Evolutionary conservation across 2,329 filamentous ascomycete genomes (phyloP).

Genomic region (Colletotrichum orchidophilum): DNA sequence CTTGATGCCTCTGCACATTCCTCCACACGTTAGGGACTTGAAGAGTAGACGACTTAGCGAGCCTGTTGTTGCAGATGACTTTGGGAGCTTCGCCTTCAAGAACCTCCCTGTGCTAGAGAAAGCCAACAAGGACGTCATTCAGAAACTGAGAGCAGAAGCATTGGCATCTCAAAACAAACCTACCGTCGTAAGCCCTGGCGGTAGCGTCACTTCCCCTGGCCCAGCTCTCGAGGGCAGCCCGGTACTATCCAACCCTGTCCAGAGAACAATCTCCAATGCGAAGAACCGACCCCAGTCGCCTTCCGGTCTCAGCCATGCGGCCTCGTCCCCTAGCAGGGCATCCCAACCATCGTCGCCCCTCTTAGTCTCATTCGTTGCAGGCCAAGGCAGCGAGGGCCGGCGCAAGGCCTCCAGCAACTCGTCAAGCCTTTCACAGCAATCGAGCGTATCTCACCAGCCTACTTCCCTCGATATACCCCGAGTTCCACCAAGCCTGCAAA

Average conservation of each 20-base stretch:
- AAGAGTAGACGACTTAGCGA: conserved; percentile 91
- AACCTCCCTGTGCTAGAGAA: conserved; percentile 96
- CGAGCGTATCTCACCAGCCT: conserved; percentile 73
- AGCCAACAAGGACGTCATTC: conserved; percentile 98
- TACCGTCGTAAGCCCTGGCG: conserved; percentile 54
- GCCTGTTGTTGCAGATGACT: conserved; percentile 88
- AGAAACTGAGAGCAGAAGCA: conserved; percentile 92
- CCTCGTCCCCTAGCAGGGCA: conserved; percentile 85
- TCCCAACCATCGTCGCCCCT: conserved; percentile 78
- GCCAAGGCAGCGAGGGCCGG: conserved; percentile 78
- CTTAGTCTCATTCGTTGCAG: conserved; percentile 95
- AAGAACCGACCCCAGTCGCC: conserved; percentile 91
- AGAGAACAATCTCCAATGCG: conserved; percentile 83
- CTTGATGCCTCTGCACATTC: conserved; percentile 94
- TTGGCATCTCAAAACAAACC: conserved; percentile 73
- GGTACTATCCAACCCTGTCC: conserved; percentile 79
- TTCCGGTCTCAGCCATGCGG: conserved; percentile 79
- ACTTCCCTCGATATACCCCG: conserved; percentile 78
- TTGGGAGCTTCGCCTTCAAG: conserved; percentile 96
- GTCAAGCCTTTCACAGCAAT: conserved; percentile 84
- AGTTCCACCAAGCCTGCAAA: conserved; percentile 66
- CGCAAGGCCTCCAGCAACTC: conserved; percentile 93
- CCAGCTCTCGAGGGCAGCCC: conserved; percentile 87
- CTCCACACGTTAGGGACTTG: conserved; percentile 91
- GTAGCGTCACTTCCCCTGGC: conserved; percentile 64